phyloP scores from a whole-genome alignment of 2,329 filamentous ascomycete genomes.

The Penicillium sumatraense region DNA sequence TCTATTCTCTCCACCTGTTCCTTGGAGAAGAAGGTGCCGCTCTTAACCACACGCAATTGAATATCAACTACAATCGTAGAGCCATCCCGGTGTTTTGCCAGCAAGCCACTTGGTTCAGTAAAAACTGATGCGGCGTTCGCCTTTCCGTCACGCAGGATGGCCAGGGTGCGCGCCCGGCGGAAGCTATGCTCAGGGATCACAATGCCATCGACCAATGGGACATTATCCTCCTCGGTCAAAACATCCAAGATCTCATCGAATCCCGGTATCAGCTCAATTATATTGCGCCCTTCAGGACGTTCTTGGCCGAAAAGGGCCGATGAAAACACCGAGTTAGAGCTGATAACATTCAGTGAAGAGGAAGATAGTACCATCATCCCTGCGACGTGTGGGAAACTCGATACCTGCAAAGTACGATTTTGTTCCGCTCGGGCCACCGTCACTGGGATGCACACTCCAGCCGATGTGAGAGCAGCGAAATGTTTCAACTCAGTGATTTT shows the following conservation, averaged over 20 bases:
- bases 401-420: conserved; percentile 76
- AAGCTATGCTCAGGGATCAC: conserved; percentile 97
- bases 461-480: conserved; percentile 81
- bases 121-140: conserved; percentile 80
- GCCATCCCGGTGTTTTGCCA: conserved; percentile 86
- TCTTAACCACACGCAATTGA: conserved; percentile 95
- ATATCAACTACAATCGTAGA: conserved; percentile 92
- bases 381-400: conserved; percentile 95
- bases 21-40: conserved; percentile 68
- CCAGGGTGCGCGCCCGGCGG: conserved; percentile 80
- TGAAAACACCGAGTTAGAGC: conserved; percentile 93
- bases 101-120: conserved; percentile 79
- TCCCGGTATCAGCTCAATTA: conserved; percentile 80
- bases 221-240: conserved; percentile 82
- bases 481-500: conserved; percentile 73
- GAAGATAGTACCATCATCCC: conserved; percentile 94
- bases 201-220: conserved; percentile 86
- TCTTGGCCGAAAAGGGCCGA: conserved; percentile 89
- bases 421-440: conserved; percentile 75
- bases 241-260: conserved; percentile 84
- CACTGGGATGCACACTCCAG: conserved; percentile 80
- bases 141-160: conserved; percentile 81
- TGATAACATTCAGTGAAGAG: conserved; percentile 76
- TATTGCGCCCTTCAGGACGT: conserved; percentile 76
- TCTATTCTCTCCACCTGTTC: conserved; percentile 68